phyloP scores from a whole-genome alignment of 768 basidiomycete species.

The Tricholoma sp. region DNA sequence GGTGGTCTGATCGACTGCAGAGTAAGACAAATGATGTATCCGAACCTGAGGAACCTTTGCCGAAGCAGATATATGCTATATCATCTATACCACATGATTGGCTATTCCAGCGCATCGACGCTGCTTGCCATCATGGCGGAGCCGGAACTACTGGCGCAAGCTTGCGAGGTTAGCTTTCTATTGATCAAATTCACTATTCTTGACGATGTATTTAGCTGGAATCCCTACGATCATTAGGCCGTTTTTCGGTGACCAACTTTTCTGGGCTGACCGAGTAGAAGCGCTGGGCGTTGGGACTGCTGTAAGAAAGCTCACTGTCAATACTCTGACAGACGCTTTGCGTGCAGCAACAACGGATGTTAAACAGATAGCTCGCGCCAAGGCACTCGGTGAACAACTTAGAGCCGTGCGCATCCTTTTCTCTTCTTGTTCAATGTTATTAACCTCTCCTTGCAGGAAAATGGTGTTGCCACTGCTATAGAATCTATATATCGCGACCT shows the following conservation, averaged over 20 bases:
- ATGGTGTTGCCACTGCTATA: conserved; percentile 90
- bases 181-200: not conserved
- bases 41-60: conserved; percentile 66
- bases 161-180: conserved; percentile 60
- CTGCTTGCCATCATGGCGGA: conserved; percentile 98
- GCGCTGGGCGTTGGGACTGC: conserved; percentile 88
- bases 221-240: conserved; percentile 95
- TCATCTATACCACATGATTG: conserved; percentile 92
- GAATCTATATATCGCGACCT: conserved; percentile 96
- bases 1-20: conserved; percentile 91
- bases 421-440: conserved; percentile 1
- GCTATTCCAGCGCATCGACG: conserved; percentile 90
- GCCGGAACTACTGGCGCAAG: conserved; percentile 96
- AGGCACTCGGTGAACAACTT: conserved; percentile 80
- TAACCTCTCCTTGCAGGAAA: conserved; percentile 53
- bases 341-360: conserved; percentile 76
- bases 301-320: conserved; percentile 83
- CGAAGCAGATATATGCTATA: conserved; percentile 78
- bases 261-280: conserved; percentile 98
- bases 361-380: conserved; percentile 87
- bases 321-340: conserved; percentile 74
- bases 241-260: conserved; percentile 97
- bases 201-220: conserved; percentile 49
- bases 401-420: conserved; percentile 49
- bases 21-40: conserved; percentile 54